These are phyloP conservation scores for Leucocoprinus leucothites DNA, from an alignment of 768 basidiomycete genomes.

Conservation along the genomic window DNA sequence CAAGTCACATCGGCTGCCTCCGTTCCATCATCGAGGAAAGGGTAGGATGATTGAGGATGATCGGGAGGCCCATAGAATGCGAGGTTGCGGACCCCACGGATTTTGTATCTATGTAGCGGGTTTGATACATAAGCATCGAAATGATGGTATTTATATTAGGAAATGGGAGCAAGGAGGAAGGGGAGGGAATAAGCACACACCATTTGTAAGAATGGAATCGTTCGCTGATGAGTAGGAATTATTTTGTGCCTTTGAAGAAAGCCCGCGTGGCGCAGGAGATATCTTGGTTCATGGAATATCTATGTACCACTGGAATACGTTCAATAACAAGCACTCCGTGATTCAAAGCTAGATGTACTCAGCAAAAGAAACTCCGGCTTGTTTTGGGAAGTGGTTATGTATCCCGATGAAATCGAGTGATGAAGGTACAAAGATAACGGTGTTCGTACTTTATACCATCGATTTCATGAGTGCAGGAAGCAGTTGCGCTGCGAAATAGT, in stretches of 20 bases:
- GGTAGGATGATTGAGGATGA: constrained; percentile 85
- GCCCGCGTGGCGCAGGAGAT: constrained; percentile 90
- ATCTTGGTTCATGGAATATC: constrained; percentile 91
- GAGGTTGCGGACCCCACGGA: constrained; percentile 88
- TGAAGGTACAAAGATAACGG: constrained; percentile 86
- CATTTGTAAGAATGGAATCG: constrained; percentile 98
- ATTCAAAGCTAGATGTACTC: no score
- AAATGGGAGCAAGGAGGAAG: background rate
- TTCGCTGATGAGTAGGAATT: constrained; percentile 89
- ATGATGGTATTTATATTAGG: no score
- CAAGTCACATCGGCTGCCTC: constrained; percentile 84
- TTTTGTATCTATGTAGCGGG: constrained; percentile 65
- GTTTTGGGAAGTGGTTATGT: constrained; percentile 80
- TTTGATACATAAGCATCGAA: no score
- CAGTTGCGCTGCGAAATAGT: constrained; percentile 85
- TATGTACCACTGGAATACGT: no score
- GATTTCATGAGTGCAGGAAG: constrained; percentile 85
- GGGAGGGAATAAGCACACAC: constrained; percentile 29
- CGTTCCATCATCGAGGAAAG: constrained; percentile 89
- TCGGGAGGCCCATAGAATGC: constrained; percentile 93
- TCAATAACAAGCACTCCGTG: no score
- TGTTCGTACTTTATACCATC: constrained; percentile 88
- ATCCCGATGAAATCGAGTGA: constrained; percentile 96
- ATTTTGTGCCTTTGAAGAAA: constrained; percentile 85
- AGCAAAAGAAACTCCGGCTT: constrained; percentile 65